These are phyloP conservation scores for Fragosphaeria purpurea DNA, from an alignment of 2,329 filamentous ascomycete species.

Conservation along the genomic window DNA sequence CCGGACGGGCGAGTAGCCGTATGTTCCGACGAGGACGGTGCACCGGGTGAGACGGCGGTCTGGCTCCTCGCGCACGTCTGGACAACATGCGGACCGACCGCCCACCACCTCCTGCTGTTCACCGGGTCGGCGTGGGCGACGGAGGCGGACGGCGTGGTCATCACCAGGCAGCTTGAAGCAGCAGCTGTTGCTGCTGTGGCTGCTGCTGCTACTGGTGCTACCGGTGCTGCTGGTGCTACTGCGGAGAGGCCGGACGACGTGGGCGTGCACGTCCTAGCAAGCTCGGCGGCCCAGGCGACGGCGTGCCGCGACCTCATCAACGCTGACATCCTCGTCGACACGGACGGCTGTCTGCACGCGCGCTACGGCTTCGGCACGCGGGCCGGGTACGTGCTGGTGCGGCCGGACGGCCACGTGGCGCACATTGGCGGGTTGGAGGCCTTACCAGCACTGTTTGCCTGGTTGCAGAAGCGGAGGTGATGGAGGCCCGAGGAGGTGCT, in stretches of 20 bases:
- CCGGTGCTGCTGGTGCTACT: conserved; percentile 9
- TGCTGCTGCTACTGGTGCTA: conserved; percentile 6
- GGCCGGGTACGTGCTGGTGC: conserved; percentile 20
- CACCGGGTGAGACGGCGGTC: background rate
- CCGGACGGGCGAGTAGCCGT: conserved; percentile 23
- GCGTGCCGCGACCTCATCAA: conserved; percentile 3
- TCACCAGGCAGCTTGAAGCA: no score
- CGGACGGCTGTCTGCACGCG: conserved; percentile 18
- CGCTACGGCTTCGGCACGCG: conserved; percentile 19
- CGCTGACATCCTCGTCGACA: conserved; percentile 9
- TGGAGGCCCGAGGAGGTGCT: no score
- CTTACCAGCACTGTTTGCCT: conserved; percentile 15
- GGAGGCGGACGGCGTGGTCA: no score
- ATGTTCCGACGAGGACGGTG: conserved; percentile 9
- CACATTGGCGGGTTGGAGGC: conserved; percentile 20
- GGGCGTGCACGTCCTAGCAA: conserved; percentile 3
- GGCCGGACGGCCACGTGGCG: conserved; percentile 23
- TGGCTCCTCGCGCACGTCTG: conserved; percentile 4
- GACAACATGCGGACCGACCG: background rate
- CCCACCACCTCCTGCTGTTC: conserved; percentile 7
- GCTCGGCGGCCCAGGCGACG: background rate
- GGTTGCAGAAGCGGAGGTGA: background rate
- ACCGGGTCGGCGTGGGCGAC: background rate
- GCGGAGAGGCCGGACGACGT: background rate
- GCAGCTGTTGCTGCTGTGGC: background rate